Conservation (phyloP, 2,329 filamentous ascomycete genomes). For the Mycosphaerella sp. region DNA sequence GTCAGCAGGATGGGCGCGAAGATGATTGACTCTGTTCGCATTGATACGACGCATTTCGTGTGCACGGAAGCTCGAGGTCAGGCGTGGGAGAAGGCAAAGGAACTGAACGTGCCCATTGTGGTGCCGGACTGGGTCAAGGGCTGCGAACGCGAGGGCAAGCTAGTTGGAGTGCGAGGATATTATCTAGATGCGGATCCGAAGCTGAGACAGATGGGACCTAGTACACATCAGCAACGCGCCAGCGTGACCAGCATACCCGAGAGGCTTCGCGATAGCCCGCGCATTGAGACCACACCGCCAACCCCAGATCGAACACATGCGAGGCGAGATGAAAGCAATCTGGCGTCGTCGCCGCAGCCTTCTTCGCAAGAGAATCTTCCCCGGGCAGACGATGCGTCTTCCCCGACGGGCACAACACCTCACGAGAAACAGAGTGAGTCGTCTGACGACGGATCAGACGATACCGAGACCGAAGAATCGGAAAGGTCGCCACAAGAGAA, state of each 20-base stretch:
- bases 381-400: slow-evolving; percentile 27
- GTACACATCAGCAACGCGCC: slow-evolving; percentile 29
- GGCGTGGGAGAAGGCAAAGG: slow-evolving; percentile 91
- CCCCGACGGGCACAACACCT: slow-evolving; percentile 21
- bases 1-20: slow-evolving; percentile 88
- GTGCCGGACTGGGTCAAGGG: slow-evolving; percentile 95
- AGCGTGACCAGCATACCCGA: slow-evolving; percentile 29
- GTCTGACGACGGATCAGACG: slow-evolving; percentile 24
- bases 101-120: slow-evolving; percentile 97
- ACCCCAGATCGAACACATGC: slow-evolving; percentile 42
- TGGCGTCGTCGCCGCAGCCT: slow-evolving; percentile 26
- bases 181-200: slow-evolving; percentile 82
- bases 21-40: slow-evolving; percentile 80
- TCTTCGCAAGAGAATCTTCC: slow-evolving; percentile 1
- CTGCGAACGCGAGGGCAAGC: slow-evolving; percentile 87
- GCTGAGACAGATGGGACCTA: slow-evolving; percentile 48
- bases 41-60: slow-evolving; percentile 98
- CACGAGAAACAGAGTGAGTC: slow-evolving; percentile 28
- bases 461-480: slow-evolving; percentile 24
- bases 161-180: slow-evolving; percentile 90
- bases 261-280: slow-evolving; percentile 36
- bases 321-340: slow-evolving; percentile 5
- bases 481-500: slow-evolving; percentile 23
- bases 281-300: slow-evolving; percentile 47
- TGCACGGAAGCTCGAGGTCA: slow-evolving; percentile 87